Evolutionary conservation across 768 basidiomycete genomes (phyloP).

Genomic region (Suillus fuscotomentosus): DNA sequence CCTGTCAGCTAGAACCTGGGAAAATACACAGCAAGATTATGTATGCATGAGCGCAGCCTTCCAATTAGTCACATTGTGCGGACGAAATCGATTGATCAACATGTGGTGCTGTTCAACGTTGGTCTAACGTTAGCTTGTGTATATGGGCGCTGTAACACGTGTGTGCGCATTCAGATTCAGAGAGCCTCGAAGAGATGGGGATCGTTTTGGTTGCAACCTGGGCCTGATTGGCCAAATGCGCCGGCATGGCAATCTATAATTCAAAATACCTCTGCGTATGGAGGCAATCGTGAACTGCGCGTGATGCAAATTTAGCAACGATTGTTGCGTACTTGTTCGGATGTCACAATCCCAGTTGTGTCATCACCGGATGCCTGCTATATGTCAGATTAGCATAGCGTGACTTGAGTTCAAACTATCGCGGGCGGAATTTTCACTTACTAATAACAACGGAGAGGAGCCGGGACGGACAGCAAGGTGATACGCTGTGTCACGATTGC

Average conservation of each 20-base stretch:
- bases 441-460: no score
- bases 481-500: no score
- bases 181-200: background rate
- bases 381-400: no score
- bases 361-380: no score
- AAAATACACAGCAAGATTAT: background rate
- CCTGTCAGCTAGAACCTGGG: background rate
- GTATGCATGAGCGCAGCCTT: background rate
- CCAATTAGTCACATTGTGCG: background rate
- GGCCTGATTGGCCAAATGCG: background rate
- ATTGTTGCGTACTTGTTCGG: no score
- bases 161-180: background rate
- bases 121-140: background rate
- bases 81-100: background rate
- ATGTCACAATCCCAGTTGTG: no score
- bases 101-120: background rate
- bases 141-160: background rate
- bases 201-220: background rate
- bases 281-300: no score
- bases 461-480: no score
- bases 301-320: no score
- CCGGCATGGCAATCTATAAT: background rate
- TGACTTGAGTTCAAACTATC: no score
- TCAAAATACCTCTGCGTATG: background rate
- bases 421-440: no score